Conservation (phyloP, 2,329 filamentous ascomycete species). For the Cercospora canescens region DNA sequence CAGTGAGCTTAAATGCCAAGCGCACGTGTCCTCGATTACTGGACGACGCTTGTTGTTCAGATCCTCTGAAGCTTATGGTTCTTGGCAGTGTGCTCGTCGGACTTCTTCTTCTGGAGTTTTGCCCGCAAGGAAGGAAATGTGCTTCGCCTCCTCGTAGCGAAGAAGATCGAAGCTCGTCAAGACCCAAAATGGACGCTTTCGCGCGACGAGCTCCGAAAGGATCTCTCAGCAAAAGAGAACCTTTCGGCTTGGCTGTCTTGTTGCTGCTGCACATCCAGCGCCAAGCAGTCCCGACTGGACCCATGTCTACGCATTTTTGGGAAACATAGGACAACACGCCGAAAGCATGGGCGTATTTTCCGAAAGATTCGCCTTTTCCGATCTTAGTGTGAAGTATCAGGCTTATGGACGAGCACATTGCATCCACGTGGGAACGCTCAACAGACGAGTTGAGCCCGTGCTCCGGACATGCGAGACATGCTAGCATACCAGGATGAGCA, state of each 20-base stretch:
- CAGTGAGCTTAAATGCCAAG: slow-evolving; percentile 1
- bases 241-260: background rate
- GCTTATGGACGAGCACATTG: background rate
- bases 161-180: background rate
- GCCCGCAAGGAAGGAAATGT: background rate
- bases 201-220: background rate
- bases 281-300: background rate
- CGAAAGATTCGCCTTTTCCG: background rate
- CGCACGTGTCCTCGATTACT: slow-evolving; percentile 4
- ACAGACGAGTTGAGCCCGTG: background rate
- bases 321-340: background rate
- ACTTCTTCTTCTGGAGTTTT: slow-evolving; percentile 6
- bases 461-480: background rate
- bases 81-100: background rate
- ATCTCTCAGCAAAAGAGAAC: background rate
- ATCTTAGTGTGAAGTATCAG: background rate
- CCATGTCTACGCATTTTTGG: background rate
- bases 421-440: background rate
- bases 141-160: background rate
- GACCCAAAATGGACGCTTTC: background rate
- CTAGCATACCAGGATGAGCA: slow-evolving; percentile 2
- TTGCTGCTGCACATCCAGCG: background rate
- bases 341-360: background rate
- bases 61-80: background rate
- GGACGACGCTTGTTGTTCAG: background rate